Evolutionary conservation across 2,329 filamentous ascomycete genomes (phyloP), one percentile per base, ranked within the genome.

Genomic region (Rhinocladiella mackenziei): DNA sequence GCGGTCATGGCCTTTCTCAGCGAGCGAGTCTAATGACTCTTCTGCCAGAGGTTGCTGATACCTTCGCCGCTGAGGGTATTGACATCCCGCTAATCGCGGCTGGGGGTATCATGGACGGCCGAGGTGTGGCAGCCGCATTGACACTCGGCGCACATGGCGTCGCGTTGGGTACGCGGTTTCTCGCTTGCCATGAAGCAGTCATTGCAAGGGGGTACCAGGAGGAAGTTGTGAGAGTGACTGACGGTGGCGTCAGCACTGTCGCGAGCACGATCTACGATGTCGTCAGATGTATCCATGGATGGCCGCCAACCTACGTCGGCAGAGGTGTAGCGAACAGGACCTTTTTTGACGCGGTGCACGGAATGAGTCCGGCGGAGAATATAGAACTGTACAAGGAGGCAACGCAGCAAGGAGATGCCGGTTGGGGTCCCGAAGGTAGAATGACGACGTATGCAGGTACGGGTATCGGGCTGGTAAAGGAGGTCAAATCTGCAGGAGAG

Each of bases 391-490:
- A 75, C 60, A 59, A 69, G 23, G 63, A 71, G 51, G 77, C 76
- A 28, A 56, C 73, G 56, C 60, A 68, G 56, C 67, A 60, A 63
- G 75, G 73, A 2, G 73, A 78, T 60, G 63, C 60, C 11, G 67
- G 75, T 36, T 74, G 76, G 74, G 77, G 76, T 17, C 63, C 63
- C 1, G 60, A 71, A 7, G 76, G 71, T 3, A 68, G 79, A 46
- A 65, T 82, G 65, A 79, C 76, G 3, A 77, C 77, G 7, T 84
- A 81, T 68, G 78, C 77, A 10, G 80, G 80, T 3, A 75, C 75
- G 14, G 79, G 72, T 0, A 74, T 83, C 10, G 80, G 80, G 0
- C 63, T 83, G 48, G 68, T 82, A 2, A 74, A 62, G 33, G 61
- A 70, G 28, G 65, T 77, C 1, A 67, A 68, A 53, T 58, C 65